phyloP scores from a whole-genome alignment of 2,329 filamentous ascomycete species.

The Calonectria hongkongensis region DNA sequence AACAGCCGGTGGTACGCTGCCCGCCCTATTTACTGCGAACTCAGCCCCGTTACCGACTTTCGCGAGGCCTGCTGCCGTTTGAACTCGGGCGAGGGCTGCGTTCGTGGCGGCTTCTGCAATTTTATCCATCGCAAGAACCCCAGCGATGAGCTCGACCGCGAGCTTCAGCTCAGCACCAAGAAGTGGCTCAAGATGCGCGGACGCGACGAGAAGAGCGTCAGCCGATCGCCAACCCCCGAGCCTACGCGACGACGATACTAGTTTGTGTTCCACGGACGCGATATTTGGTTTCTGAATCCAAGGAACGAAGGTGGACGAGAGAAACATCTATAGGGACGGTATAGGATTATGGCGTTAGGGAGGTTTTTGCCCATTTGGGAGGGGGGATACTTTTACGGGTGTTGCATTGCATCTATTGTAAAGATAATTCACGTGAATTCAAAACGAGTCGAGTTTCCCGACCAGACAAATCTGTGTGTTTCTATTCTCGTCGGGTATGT shows the following conservation, averaged over 20 bases:
- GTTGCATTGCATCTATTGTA: slow-evolving; percentile 40
- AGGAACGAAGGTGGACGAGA: slow-evolving; percentile 26
- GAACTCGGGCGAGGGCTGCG: slow-evolving; percentile 96
- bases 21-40: slow-evolving; percentile 97
- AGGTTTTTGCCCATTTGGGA: slow-evolving; percentile 44
- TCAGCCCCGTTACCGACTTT: slow-evolving; percentile 98
- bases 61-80: slow-evolving; percentile 96
- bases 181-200: slow-evolving; percentile 95
- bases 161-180: slow-evolving; percentile 91
- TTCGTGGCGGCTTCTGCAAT: slow-evolving; percentile 97
- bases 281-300: slow-evolving; percentile 26
- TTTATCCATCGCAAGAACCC: slow-evolving; percentile 99
- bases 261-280: slow-evolving; percentile 38
- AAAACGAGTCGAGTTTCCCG: slow-evolving; percentile 40
- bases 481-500: slow-evolving; percentile 38
- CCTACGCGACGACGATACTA: slow-evolving; percentile 84
- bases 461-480: slow-evolving; percentile 36
- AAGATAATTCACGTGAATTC: slow-evolving; percentile 47
- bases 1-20: slow-evolving; percentile 98
- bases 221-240: slow-evolving; percentile 90
- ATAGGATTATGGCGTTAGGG: slow-evolving; percentile 55
- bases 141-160: slow-evolving; percentile 88
- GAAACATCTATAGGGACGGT: slow-evolving; percentile 41
- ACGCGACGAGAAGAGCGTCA: slow-evolving; percentile 87
- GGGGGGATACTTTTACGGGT: slow-evolving; percentile 44